A percentile compares a stretch with the other conserved stretches of the same genome.
Conservation (phyloP, 2,329 filamentous ascomycete genomes). For the Aspergillus sp. region DNA sequence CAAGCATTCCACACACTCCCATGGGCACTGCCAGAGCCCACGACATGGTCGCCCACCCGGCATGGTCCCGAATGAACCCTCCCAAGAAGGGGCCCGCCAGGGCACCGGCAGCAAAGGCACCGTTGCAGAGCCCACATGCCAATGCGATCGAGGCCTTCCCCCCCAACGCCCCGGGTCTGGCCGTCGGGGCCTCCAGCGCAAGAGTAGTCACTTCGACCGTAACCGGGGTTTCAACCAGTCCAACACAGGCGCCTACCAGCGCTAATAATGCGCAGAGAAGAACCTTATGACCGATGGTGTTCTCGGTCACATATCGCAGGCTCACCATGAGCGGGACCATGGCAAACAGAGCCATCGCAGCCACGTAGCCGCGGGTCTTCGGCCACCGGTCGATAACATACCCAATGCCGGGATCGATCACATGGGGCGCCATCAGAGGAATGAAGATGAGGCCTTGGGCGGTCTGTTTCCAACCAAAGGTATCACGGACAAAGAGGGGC, state of each 20-base stretch:
- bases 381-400: slow-evolving; percentile 24
- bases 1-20: no score
- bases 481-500: slow-evolving; percentile 51
- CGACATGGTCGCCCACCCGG: no score
- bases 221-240: no score
- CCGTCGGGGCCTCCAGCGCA: no score
- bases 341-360: slow-evolving; percentile 57
- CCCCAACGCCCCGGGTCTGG: no score
- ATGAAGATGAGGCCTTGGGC: slow-evolving; percentile 58
- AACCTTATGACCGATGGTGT: slow-evolving; percentile 62
- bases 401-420: slow-evolving; percentile 34
- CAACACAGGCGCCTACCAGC: slow-evolving; percentile 51
- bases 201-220: no score
- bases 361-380: slow-evolving; percentile 53
- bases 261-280: slow-evolving; percentile 64
- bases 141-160: no score
- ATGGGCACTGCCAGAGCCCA: no score
- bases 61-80: no score
- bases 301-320: slow-evolving; percentile 61
- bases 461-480: slow-evolving; percentile 52
- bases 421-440: slow-evolving; percentile 36
- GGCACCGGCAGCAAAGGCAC: no score
- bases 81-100: no score
- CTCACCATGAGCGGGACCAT: slow-evolving; percentile 61
- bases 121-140: no score